phyloP scores from a whole-genome alignment of 208 protist genomes.

The Trypanosoma congolense region DNA sequence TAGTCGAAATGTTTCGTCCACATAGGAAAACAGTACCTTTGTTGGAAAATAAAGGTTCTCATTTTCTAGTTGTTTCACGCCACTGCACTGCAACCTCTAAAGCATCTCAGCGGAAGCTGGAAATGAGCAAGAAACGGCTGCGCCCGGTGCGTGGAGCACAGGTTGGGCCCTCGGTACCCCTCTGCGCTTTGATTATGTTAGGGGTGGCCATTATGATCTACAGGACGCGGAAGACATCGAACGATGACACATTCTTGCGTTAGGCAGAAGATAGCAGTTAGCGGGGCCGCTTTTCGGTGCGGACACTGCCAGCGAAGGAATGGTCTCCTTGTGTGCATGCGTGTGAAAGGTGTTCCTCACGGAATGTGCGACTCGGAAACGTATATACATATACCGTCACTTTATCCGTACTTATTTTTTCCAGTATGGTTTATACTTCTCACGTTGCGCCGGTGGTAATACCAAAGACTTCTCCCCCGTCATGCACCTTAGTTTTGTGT shows the following conservation, averaged over 20 bases:
- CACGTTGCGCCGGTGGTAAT: too few species aligned
- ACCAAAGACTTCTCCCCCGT: too few species aligned
- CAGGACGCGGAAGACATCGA: slow-evolving; percentile 12
- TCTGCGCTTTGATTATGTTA: slow-evolving; percentile 14
- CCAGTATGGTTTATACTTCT: too few species aligned
- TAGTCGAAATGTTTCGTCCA: background rate
- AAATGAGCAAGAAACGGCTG: slow-evolving; percentile 47
- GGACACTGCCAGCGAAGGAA: too few species aligned
- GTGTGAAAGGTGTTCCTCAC: background rate
- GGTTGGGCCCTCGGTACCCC: slow-evolving; percentile 29
- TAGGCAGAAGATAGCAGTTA: background rate
- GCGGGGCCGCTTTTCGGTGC: background rate
- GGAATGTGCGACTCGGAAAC: background rate
- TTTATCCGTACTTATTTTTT: slow-evolving; percentile 7
- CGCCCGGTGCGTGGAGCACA: slow-evolving; percentile 31
- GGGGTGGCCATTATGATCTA: slow-evolving; percentile 14
- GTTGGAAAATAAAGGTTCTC: background rate
- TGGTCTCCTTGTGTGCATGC: background rate
- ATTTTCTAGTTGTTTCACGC: background rate
- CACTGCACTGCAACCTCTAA: background rate
- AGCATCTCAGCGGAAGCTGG: slow-evolving; percentile 21
- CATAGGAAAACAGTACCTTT: background rate
- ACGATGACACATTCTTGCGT: slow-evolving; percentile 39
- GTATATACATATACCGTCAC: background rate
- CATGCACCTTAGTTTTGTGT: too few species aligned